Conservation (phyloP, 169 alveolate genomes). For the Plasmodium vinckei region DNA sequence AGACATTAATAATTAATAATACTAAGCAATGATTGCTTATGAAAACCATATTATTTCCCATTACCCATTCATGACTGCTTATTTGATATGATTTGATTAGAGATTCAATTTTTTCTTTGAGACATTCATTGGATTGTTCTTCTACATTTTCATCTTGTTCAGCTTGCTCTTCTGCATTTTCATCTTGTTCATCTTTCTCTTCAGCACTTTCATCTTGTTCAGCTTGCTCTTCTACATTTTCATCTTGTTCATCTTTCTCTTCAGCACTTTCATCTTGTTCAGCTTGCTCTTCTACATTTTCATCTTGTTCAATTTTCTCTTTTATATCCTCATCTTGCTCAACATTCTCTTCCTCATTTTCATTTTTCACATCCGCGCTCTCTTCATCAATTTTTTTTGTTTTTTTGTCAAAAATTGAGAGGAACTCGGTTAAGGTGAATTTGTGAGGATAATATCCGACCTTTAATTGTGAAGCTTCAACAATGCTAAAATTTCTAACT, state of each 20-base stretch:
- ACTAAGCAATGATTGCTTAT: not conserved
- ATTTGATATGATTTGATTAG: not conserved
- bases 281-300: not conserved
- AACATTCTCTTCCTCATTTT: not conserved
- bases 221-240: not conserved
- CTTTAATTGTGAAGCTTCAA: slow-evolving; percentile 18
- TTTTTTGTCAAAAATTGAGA: not conserved
- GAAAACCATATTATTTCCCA: not conserved
- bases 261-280: not conserved
- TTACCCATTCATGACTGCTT: not conserved
- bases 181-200: not conserved
- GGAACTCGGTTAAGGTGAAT: slow-evolving; percentile 28
- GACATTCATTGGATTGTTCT: not conserved
- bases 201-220: not conserved
- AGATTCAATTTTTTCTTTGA: not conserved
- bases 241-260: not conserved
- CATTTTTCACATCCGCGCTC: not conserved
- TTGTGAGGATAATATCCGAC: slow-evolving; percentile 28
- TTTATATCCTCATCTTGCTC: not conserved
- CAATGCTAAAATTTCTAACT: slow-evolving; percentile 9
- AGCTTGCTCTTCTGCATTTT: not conserved
- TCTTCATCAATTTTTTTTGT: not conserved
- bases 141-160: not conserved
- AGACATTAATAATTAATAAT: not conserved
- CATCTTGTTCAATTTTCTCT: not conserved